Evolutionary conservation across 2,329 filamentous ascomycete species (phyloP).

Genomic region (Penicillium fuscoglaucum): DNA sequence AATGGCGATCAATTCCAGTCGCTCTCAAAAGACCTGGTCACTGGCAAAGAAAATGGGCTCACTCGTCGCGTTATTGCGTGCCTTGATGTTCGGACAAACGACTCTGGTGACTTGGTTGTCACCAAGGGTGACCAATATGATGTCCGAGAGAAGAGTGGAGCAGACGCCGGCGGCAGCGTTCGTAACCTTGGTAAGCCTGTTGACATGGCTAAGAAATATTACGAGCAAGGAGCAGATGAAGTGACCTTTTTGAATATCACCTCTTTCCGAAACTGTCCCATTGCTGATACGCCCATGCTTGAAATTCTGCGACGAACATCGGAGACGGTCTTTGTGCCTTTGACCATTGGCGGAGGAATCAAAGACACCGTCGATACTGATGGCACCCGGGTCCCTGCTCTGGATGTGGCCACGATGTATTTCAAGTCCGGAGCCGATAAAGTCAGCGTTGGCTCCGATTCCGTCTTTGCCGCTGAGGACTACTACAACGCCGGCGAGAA

Average conservation of each 20-base stretch:
- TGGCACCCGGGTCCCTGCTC: slow-evolving; percentile 79
- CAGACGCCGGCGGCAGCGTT: slow-evolving; percentile 61
- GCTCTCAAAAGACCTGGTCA: slow-evolving; percentile 42
- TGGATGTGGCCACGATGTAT: slow-evolving; percentile 94
- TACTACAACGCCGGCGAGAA: slow-evolving; percentile 72
- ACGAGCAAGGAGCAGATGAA: slow-evolving; percentile 94
- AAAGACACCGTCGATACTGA: slow-evolving; percentile 88
- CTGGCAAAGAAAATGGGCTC: slow-evolving; percentile 59
- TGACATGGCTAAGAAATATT: slow-evolving; percentile 89
- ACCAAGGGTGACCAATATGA: slow-evolving; percentile 99
- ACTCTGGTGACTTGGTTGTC: slow-evolving; percentile 90
- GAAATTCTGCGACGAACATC: slow-evolving; percentile 86
- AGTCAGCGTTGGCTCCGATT: slow-evolving; percentile 93
- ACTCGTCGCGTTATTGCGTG: slow-evolving; percentile 95
- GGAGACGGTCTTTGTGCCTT: slow-evolving; percentile 88
- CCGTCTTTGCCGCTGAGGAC: slow-evolving; percentile 87
- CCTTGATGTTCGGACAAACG: slow-evolving; percentile 91
- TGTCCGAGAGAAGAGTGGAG: slow-evolving; percentile 78
- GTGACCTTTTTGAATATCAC: slow-evolving; percentile 98
- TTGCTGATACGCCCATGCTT: slow-evolving; percentile 92
- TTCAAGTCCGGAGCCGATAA: slow-evolving; percentile 98
- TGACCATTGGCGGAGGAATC: slow-evolving; percentile 95
- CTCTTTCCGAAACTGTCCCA: slow-evolving; percentile 90
- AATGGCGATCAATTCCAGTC: slow-evolving; percentile 64
- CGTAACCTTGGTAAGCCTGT: slow-evolving; percentile 96